Conservation (phyloP, 768 basidiomycete species). For the Neoboletus brunneissimus region DNA sequence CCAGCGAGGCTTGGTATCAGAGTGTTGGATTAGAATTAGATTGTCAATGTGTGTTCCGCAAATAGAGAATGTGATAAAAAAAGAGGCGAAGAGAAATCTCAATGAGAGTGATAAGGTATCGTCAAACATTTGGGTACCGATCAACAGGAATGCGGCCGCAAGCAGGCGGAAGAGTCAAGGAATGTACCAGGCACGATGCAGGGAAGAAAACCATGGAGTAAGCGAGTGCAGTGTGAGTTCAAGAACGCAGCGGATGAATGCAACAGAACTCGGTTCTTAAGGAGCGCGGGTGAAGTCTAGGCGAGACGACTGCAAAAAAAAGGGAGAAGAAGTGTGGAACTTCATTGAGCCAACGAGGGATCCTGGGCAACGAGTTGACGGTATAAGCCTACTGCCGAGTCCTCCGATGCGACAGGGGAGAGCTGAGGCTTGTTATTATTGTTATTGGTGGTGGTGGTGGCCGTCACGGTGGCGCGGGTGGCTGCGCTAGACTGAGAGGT, state of each 20-base stretch:
- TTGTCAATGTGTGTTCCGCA: slow-evolving; percentile 35
- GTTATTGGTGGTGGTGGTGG: slow-evolving; percentile 23
- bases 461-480: slow-evolving; percentile 38
- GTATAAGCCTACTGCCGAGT: slow-evolving; percentile 83
- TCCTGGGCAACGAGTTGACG: slow-evolving; percentile 78
- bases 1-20: slow-evolving; percentile 28
- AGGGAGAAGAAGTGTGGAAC: neutral
- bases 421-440: slow-evolving; percentile 39
- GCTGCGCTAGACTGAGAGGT: slow-evolving; percentile 71
- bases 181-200: slow-evolving; percentile 33
- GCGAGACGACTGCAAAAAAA: slow-evolving; percentile 8
- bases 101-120: slow-evolving; percentile 38
- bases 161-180: slow-evolving; percentile 24
- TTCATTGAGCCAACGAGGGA: slow-evolving; percentile 54
- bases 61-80: slow-evolving; percentile 38
- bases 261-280: slow-evolving; percentile 23
- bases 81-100: slow-evolving; percentile 8
- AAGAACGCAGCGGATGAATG: slow-evolving; percentile 23
- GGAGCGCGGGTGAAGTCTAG: slow-evolving; percentile 19
- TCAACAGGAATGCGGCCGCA: slow-evolving; percentile 20
- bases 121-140: slow-evolving; percentile 30
- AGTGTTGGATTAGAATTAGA: slow-evolving; percentile 26
- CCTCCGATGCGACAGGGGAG: slow-evolving; percentile 68
- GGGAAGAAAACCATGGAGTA: slow-evolving; percentile 19
- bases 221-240: slow-evolving; percentile 30